Evolutionary conservation across 805 yeast genomes (phyloP).

Genomic region (Phaffomyces thermotolerans): DNA sequence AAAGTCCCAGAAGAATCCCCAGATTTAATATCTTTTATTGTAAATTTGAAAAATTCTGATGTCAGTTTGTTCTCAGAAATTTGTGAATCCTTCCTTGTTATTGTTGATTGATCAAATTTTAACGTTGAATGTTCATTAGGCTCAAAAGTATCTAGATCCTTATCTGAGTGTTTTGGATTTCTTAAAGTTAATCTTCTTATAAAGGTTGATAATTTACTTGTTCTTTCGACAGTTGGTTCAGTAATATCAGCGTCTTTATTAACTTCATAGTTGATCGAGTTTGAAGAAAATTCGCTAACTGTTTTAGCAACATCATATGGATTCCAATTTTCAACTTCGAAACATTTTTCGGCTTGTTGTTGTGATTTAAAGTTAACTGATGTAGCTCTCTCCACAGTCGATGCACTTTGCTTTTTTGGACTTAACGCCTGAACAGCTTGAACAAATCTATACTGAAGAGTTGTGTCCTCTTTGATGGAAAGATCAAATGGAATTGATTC

Average conservation of each 20-base stretch:
- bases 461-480: constrained; percentile 6
- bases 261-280: constrained; percentile 7
- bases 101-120: too few species aligned
- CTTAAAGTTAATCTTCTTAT: constrained; percentile 3
- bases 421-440: constrained; percentile 13
- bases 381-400: neutral
- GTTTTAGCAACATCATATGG: constrained; percentile 18
- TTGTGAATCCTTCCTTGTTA: too few species aligned
- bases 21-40: neutral
- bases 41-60: neutral
- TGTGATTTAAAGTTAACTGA: constrained; percentile 5
- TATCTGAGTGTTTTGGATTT: neutral
- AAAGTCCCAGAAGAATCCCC: too few species aligned
- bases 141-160: neutral
- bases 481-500: constrained; percentile 22
- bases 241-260: neutral
- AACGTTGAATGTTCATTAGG: too few species aligned
- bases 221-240: neutral
- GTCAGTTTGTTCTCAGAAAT: neutral
- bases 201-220: constrained; percentile 2
- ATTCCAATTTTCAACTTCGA: constrained; percentile 11
- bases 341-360: constrained; percentile 1
- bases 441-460: constrained; percentile 4
- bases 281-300: constrained; percentile 4
- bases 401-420: constrained; percentile 8